Evolutionary conservation across 306 rosid species (phyloP).

Genomic region (Benincasa hispida): DNA sequence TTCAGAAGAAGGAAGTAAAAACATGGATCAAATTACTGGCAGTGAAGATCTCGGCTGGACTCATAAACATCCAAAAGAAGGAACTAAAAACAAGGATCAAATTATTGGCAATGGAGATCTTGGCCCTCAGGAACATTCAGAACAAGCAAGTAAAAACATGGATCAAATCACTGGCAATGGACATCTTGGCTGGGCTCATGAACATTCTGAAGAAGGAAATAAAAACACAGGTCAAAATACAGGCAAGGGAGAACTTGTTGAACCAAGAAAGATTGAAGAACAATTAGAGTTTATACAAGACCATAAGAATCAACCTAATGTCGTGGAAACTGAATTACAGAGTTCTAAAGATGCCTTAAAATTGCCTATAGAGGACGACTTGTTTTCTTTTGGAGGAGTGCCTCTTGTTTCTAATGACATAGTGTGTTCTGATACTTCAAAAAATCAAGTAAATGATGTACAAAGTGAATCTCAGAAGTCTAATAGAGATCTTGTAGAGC

Average conservation of each 20-base stretch:
- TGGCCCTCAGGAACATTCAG: neutral
- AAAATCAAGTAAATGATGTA: too few species aligned
- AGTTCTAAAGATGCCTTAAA: too few species aligned
- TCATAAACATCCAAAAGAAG: constrained; percentile 2
- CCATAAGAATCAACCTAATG: too few species aligned
- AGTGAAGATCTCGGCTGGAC: neutral
- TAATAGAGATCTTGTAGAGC: neutral
- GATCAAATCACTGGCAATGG: neutral
- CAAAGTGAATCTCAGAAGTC: too few species aligned
- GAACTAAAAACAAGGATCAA: neutral
- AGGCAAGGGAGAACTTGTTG: neutral
- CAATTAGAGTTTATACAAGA: too few species aligned
- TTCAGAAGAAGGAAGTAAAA: neutral
- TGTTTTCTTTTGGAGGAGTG: too few species aligned
- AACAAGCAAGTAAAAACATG: neutral
- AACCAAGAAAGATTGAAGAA: too few species aligned
- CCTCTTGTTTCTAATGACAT: too few species aligned
- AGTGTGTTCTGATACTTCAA: too few species aligned
- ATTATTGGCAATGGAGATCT: constrained; percentile 4
- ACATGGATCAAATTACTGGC: neutral
- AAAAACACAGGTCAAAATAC: neutral
- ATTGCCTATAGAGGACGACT: too few species aligned
- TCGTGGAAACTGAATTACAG: too few species aligned
- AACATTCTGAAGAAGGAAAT: neutral
- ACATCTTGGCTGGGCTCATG: neutral